Conservation (phyloP, 441 rosid species). For the Geranium incanum region DNA sequence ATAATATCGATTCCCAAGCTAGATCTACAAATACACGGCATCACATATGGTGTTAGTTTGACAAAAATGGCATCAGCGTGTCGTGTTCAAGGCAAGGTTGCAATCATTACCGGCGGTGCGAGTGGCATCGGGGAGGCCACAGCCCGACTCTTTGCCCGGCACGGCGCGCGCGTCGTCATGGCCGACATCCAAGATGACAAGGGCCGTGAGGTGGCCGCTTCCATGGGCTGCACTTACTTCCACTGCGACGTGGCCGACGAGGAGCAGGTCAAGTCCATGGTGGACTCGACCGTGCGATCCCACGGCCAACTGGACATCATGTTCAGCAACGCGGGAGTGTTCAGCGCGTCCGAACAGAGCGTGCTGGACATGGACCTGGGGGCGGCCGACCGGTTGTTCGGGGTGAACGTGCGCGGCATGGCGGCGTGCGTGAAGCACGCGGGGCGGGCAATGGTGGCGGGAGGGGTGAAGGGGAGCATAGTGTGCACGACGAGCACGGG, state of each 20-base stretch:
- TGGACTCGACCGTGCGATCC: conserved; percentile 10
- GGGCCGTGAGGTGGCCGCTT: conserved; percentile 15
- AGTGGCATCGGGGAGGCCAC: conserved; percentile 15
- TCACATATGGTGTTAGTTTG: too few relatives aligned
- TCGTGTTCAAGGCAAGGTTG: conserved; percentile 26
- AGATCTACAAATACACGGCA: too few relatives aligned
- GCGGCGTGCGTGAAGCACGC: conserved; percentile 22
- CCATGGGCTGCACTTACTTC: conserved; percentile 15
- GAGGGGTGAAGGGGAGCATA: conserved; percentile 22
- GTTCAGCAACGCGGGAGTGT: conserved; percentile 20
- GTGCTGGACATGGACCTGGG: conserved; percentile 16
- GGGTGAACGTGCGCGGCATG: conserved; percentile 17
- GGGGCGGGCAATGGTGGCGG: conserved; percentile 25
- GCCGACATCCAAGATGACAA: conserved; percentile 21
- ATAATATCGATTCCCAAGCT: too few relatives aligned
- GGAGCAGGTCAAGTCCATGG: conserved; percentile 14
- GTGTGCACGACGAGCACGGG: conserved; percentile 27
- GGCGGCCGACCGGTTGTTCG: neutral
- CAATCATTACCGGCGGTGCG: conserved; percentile 20
- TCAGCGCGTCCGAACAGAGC: conserved; percentile 11
- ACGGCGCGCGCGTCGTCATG: conserved; percentile 18
- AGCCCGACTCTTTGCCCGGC: conserved; percentile 8
- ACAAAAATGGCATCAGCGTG: too few relatives aligned
- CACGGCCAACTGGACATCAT: conserved; percentile 17
- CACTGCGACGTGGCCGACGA: conserved; percentile 16